These are phyloP conservation scores for Fomitopsis pinicola DNA, from an alignment of 1,284 basidiomycete species.

Conservation along the genomic window DNA sequence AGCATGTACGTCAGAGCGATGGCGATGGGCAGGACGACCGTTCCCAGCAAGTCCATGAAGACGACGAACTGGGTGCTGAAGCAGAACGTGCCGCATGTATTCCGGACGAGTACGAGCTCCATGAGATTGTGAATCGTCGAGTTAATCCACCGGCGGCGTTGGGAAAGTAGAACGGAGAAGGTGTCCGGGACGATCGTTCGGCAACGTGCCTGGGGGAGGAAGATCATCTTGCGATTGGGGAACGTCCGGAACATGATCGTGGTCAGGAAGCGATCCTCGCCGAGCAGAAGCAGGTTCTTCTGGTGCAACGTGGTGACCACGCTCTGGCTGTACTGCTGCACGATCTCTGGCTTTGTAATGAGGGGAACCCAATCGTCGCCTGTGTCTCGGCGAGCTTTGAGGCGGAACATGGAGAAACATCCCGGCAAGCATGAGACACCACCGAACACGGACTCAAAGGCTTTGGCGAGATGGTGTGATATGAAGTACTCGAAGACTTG, in stretches of 20 bases:
- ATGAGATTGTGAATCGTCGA: constrained; percentile 99
- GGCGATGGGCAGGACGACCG: constrained; percentile 92
- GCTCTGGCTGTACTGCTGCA: constrained; percentile 94
- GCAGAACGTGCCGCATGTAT: constrained; percentile 94
- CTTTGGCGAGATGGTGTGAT: constrained; percentile 96
- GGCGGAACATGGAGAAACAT: constrained; percentile 99
- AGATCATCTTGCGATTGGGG: constrained; percentile 99
- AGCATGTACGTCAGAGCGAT: constrained; percentile 90
- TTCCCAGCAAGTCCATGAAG: constrained; percentile 97
- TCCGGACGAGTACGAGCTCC: constrained; percentile 96
- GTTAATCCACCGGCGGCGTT: constrained; percentile 99
- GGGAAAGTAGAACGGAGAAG: constrained; percentile 90
- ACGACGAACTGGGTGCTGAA: constrained; percentile 99
- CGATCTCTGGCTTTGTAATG: constrained; percentile 96
- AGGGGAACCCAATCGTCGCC: constrained; percentile 98
- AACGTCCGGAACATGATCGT: constrained; percentile 95
- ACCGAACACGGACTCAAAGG: constrained; percentile 98
- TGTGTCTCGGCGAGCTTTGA: constrained; percentile 86
- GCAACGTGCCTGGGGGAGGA: constrained; percentile 94
- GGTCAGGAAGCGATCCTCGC: constrained; percentile 98
- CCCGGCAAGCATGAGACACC: constrained; percentile 99
- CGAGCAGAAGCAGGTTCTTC: constrained; percentile 94
- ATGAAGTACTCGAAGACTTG: constrained; percentile 99
- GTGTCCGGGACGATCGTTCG: constrained; percentile 96
- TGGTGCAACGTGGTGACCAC: constrained; percentile 95